Base-by-base conservation (phyloP, 257 asterid genomes). In the Anisodus acutangulus region DNA sequence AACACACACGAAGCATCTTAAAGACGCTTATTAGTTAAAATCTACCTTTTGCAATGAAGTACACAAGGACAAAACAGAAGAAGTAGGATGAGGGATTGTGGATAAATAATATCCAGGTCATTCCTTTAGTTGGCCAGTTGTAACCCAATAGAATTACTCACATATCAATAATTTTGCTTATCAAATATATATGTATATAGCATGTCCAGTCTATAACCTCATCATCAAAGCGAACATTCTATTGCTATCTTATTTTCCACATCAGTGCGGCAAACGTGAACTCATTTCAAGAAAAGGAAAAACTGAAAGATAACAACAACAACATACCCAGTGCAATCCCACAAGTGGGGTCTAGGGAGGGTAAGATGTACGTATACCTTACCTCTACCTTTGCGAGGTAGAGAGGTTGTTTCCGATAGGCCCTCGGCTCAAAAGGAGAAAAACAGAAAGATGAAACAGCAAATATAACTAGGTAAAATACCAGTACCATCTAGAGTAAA, bases 401-500 rank as follows among this genome's bases (percentile, higher is more conserved):
- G 35, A 31, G 35, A 31, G 35, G 35, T 31, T 31, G 35, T 31
- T 31, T 31, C 35, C 35, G 35, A 31, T 31, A 31, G 35, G 1
- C 35, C 35, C 35, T 31, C 35, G 35, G 35, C 35, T 31, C 35
- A 31, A 31, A 31, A 31, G 35, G 35, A 31, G 35, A 31, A 31
- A 31, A 47, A n/a, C 80, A 47, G 59, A 72, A 5, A 17, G 60
- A 47, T 72, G 80, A 72, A 72, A 72, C 80, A 72, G 11, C 60
- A 72, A 72, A 72, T 72, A 72, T 41, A n/a, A 19, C 17, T 71
- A 71, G 55, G 58, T 71, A 31, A 10, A 43, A 17, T 66, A 37
- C 79, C 71, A 31, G 45, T 37, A 1, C 5, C 78, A 69, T 69
- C 13, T 41, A 69, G 15, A 16, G 31, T 6, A 13, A 37, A 37